Evolutionary conservation across 208 protist species (phyloP), one percentile per base, ranked within the genome.

Genomic region (Acanthamoeba triangularis): DNA sequence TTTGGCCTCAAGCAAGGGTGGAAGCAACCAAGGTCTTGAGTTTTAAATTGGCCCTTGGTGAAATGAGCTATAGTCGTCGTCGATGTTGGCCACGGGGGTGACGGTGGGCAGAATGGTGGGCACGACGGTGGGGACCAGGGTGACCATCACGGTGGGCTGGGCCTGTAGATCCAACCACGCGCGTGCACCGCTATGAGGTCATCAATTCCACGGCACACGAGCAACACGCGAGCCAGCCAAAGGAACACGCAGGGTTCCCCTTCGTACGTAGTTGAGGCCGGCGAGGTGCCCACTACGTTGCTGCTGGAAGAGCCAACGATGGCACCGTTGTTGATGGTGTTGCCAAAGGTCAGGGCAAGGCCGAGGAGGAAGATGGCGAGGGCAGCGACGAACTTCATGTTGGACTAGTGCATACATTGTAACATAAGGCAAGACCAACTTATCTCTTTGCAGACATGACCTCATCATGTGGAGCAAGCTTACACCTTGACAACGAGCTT

Each of bases 401-500:
- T n/a, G n/a, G n/a, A n/a, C n/a, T n/a, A n/a, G n/a, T n/a, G n/a
- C n/a, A n/a, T n/a, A n/a, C n/a, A n/a, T n/a, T n/a, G n/a, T n/a
- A n/a, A n/a, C n/a, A n/a, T n/a, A n/a, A n/a, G n/a, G n/a, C n/a
- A n/a, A n/a, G n/a, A n/a, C n/a, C n/a, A n/a, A n/a, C n/a, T n/a
- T n/a, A n/a, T n/a, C n/a, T n/a, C 52, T 59, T 59, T 59, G 52
- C 16, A 59, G 11, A 59, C 7, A 59, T 59, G 16, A 59, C 49
- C 49, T 52, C 49, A 16, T 59, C 52, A 18, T 59, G 52, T 16
- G n/a, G n/a, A n/a, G 56, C 56, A 61, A 28, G n/a, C 33, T 76
- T 90, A 91, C 18, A 93, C 14, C 87, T 93, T 93, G 18, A 93
- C 87, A 0, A 93, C 87, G 41, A 93, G 56, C 65, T 93, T 93